Conservation (phyloP, 257 asterid genomes). For the Fraxinus pennsylvanica region DNA sequence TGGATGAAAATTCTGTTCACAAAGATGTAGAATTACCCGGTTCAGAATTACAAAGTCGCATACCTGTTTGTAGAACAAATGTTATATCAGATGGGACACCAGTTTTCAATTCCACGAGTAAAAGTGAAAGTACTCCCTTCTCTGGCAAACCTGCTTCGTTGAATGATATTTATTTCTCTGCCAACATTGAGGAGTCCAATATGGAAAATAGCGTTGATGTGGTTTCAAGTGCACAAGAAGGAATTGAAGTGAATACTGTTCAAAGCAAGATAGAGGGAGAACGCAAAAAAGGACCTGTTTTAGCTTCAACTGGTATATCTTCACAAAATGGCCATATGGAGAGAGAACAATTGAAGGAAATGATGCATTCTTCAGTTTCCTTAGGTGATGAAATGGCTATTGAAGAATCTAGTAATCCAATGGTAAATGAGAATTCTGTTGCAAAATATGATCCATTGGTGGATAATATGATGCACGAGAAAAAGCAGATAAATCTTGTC, state of each 20-base stretch:
- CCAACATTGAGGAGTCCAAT: conserved; percentile 32
- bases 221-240: conserved; percentile 29
- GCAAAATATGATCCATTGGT: conserved; percentile 29
- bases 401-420: conserved; percentile 31
- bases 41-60: conserved; percentile 27
- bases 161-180: conserved; percentile 30
- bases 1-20: conserved; percentile 32
- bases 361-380: conserved; percentile 16
- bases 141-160: conserved; percentile 16
- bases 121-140: neutral
- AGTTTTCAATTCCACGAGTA: conserved; percentile 17
- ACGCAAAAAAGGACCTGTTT: conserved; percentile 17
- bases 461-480: conserved; percentile 31
- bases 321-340: conserved; percentile 23
- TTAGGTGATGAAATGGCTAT: conserved; percentile 23
- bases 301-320: conserved; percentile 29
- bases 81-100: conserved; percentile 26
- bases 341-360: conserved; percentile 33
- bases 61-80: conserved; percentile 19
- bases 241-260: conserved; percentile 22
- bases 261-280: conserved; percentile 21
- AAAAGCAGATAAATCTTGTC: conserved; percentile 28
- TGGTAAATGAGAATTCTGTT: conserved; percentile 26
- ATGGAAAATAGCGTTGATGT: conserved; percentile 28
- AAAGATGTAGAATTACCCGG: conserved; percentile 35